These are phyloP conservation scores for Pseudopithomyces maydicus DNA, from an alignment of 2,329 filamentous ascomycete genomes.

Conservation along the genomic window DNA sequence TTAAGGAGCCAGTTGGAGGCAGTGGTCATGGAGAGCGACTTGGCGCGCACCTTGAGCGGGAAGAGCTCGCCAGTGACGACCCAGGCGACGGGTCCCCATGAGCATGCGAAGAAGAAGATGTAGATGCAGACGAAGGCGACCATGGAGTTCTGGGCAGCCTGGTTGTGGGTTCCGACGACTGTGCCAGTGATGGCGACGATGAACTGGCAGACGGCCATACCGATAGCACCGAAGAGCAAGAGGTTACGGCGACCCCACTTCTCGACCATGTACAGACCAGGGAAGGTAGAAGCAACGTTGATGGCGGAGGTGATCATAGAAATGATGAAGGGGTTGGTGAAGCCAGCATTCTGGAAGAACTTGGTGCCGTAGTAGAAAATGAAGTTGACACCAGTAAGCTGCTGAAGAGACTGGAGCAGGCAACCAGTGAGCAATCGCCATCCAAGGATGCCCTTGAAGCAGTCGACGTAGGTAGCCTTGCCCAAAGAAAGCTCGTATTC, in stretches of 20 bases:
- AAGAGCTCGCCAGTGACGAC: slow-evolving; percentile 54
- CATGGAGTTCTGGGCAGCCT: slow-evolving; percentile 45
- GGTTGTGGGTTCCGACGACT: slow-evolving; percentile 41
- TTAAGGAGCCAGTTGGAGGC: slow-evolving; percentile 62
- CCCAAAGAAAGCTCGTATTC: slow-evolving; percentile 72
- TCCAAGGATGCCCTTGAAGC: slow-evolving; percentile 52
- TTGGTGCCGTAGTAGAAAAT: slow-evolving; percentile 51
- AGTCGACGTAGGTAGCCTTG: slow-evolving; percentile 50
- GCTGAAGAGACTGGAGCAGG: slow-evolving; percentile 77
- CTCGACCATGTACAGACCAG: slow-evolving; percentile 78
- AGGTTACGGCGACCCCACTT: slow-evolving; percentile 77
- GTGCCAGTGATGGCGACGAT: slow-evolving; percentile 50
- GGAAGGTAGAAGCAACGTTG: slow-evolving; percentile 77
- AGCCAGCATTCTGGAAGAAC: slow-evolving; percentile 48
- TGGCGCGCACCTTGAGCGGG: slow-evolving; percentile 54
- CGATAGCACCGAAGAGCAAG: slow-evolving; percentile 74
- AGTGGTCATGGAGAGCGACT: slow-evolving; percentile 58
- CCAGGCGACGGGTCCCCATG: slow-evolving; percentile 79
- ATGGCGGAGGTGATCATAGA: slow-evolving; percentile 77
- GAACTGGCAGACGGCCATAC: slow-evolving; percentile 63
- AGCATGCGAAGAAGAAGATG: slow-evolving; percentile 80
- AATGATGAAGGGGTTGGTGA: slow-evolving; percentile 65
- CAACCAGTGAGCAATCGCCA: slow-evolving; percentile 76
- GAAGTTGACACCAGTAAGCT: slow-evolving; percentile 63
- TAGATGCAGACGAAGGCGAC: slow-evolving; percentile 65